Conservation (phyloP, 768 basidiomycete species). For the Suillus occidentalis region DNA sequence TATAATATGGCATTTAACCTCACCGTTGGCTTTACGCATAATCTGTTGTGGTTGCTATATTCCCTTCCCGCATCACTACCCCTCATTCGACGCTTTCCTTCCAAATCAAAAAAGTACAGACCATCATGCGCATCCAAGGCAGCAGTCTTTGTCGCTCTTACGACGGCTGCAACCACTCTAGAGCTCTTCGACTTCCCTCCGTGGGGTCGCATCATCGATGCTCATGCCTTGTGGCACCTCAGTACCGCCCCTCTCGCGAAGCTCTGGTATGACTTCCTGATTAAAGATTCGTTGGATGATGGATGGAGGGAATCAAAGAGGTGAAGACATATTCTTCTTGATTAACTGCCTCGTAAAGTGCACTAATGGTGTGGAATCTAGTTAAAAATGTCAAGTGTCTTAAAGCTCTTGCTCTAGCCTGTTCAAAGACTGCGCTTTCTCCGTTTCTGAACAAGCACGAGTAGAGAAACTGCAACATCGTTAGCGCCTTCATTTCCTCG, state of each 20-base stretch:
- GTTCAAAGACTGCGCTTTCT: conserved; percentile 17
- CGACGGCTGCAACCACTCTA: conserved; percentile 71
- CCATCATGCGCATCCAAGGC: conserved; percentile 55
- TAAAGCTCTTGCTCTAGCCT: background rate
- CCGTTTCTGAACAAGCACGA: conserved; percentile 32
- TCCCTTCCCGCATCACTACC: conserved; percentile 51
- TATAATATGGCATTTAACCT: conserved; percentile 93
- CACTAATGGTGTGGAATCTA: conserved; percentile 14
- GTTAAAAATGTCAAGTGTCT: conserved; percentile 12
- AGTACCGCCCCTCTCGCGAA: conserved; percentile 75
- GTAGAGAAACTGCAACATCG: conserved; percentile 29
- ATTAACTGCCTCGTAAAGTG: conserved; percentile 6
- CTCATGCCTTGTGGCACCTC: conserved; percentile 92
- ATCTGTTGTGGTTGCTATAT: conserved; percentile 79
- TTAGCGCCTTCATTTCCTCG: conserved; percentile 2
- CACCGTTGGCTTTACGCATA: conserved; percentile 72
- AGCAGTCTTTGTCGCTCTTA: conserved; percentile 62
- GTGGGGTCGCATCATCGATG: conserved; percentile 72
- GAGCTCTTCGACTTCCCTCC: conserved; percentile 94
- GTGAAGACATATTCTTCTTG: conserved; percentile 18
- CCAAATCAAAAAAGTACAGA: conserved; percentile 54
- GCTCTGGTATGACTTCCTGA: conserved; percentile 85
- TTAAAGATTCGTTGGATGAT: conserved; percentile 67
- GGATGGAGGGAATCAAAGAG: conserved; percentile 57
- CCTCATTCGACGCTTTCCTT: conserved; percentile 54